A percentile compares a stretch with the other conserved stretches of the same genome.
Evolutionary conservation across 1,284 basidiomycete genomes (phyloP).

Genomic region (Trichosporon sp.): DNA sequence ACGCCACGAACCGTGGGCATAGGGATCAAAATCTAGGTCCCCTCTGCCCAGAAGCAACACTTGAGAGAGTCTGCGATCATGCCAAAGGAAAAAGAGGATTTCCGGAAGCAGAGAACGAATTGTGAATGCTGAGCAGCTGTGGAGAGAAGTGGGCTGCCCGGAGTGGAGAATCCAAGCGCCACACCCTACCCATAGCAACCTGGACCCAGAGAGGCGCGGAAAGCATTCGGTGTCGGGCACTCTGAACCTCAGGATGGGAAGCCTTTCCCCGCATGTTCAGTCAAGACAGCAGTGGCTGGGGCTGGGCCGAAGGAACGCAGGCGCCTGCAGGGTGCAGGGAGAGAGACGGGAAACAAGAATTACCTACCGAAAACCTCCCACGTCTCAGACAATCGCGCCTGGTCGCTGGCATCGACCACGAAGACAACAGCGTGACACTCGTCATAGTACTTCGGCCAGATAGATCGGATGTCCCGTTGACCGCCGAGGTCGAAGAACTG

Average conservation of each 20-base stretch:
- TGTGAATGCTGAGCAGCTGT: too few relatives aligned
- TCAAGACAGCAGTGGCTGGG: too few relatives aligned
- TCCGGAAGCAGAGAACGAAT: too few relatives aligned
- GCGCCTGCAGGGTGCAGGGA: not conserved
- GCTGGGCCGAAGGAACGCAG: not conserved
- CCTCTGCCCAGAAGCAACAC: not conserved
- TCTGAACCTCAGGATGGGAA: too few relatives aligned
- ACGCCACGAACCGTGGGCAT: constrained; percentile 3
- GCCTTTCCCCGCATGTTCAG: too few relatives aligned
- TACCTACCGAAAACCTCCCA: constrained; percentile 90
- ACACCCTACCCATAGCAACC: not conserved
- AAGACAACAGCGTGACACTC: constrained; percentile 93
- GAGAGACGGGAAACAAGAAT: not conserved
- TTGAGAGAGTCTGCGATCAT: not conserved
- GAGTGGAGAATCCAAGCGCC: not conserved
- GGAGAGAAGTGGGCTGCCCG: too few relatives aligned
- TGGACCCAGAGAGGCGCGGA: not conserved
- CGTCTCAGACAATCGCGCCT: constrained; percentile 79
- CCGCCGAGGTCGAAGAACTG: constrained; percentile 95
- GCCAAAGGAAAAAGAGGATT: too few relatives aligned
- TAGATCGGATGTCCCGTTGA: constrained; percentile 83
- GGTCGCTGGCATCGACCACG: constrained; percentile 85
- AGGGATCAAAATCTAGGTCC: not conserved
- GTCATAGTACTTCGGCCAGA: constrained; percentile 91
- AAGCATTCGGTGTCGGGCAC: not conserved